Evolutionary conservation across 768 basidiomycete species (phyloP).

Genomic region (Dendrothele bispora): DNA sequence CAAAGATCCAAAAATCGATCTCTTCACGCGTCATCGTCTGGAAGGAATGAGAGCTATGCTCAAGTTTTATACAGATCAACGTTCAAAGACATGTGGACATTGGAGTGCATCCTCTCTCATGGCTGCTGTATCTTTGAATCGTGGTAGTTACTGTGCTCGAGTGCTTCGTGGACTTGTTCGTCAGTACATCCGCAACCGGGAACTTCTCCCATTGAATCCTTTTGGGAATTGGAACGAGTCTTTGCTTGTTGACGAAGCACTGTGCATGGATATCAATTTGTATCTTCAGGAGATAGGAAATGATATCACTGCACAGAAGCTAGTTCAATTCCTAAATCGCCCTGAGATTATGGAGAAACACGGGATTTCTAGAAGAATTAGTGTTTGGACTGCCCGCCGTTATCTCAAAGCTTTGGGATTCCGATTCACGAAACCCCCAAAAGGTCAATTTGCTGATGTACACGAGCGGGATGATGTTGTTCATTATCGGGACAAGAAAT

Average conservation of each 20-base stretch:
- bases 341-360: conserved; percentile 10
- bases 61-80: conserved; percentile 10
- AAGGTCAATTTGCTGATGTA: too few species aligned
- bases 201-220: conserved; percentile 22
- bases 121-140: conserved; percentile 15
- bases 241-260: too few species aligned
- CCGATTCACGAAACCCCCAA: conserved; percentile 6
- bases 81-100: conserved; percentile 13
- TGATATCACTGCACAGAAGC: conserved; percentile 21
- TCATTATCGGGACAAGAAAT: too few species aligned
- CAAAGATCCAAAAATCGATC: conserved; percentile 13
- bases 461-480: too few species aligned
- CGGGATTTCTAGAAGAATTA: conserved; percentile 14
- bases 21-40: conserved; percentile 12
- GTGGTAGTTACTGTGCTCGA: conserved; percentile 17
- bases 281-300: too few species aligned
- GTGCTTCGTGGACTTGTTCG: conserved; percentile 14
- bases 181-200: conserved; percentile 16
- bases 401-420: conserved; percentile 21
- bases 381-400: conserved; percentile 17
- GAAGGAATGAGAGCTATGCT: conserved; percentile 21
- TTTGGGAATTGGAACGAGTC: conserved; percentile 31
- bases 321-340: conserved; percentile 20
- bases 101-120: conserved; percentile 22
- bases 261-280: conserved; percentile 21